A percentile compares a stretch with the other conserved stretches of the same genome.
phyloP scores from a whole-genome alignment of 1,284 basidiomycete genomes.

The Melampsora americana region DNA sequence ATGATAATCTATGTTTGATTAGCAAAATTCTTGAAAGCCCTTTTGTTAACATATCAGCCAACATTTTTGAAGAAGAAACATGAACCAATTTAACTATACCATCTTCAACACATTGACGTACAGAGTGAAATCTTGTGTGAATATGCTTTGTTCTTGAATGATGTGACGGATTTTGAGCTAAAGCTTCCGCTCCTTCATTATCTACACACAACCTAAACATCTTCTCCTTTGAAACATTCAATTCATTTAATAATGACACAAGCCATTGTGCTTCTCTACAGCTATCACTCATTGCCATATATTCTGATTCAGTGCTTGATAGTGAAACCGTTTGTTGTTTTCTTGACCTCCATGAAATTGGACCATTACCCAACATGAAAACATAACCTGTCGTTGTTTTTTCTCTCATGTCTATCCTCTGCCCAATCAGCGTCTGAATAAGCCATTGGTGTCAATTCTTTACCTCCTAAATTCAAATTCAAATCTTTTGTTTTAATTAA shows the following conservation, averaged over 20 bases:
- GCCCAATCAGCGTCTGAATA: constrained; percentile 22
- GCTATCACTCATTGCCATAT: constrained; percentile 10
- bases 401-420: not conserved
- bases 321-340: not conserved
- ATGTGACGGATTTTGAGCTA: not conserved
- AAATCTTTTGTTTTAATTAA: not conserved
- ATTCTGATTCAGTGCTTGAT: constrained; percentile 14
- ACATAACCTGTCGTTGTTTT: not conserved
- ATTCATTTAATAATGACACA: not conserved
- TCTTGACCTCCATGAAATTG: not conserved
- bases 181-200: constrained; percentile 11
- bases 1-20: too few relatives aligned
- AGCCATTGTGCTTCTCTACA: constrained; percentile 1
- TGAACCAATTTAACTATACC: constrained; percentile 42
- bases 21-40: too few relatives aligned
- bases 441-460: not conserved
- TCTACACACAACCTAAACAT: not conserved
- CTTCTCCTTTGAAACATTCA: not conserved
- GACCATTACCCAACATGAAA: constrained; percentile 3
- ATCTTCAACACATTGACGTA: constrained; percentile 3
- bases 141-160: constrained; percentile 15
- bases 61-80: not conserved
- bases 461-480: not conserved
- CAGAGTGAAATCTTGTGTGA: constrained; percentile 25
- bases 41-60: not conserved